These are phyloP conservation scores for Melaleuca quinquenervia DNA, from an alignment of 345 rosid genomes.

Conservation along the genomic window DNA sequence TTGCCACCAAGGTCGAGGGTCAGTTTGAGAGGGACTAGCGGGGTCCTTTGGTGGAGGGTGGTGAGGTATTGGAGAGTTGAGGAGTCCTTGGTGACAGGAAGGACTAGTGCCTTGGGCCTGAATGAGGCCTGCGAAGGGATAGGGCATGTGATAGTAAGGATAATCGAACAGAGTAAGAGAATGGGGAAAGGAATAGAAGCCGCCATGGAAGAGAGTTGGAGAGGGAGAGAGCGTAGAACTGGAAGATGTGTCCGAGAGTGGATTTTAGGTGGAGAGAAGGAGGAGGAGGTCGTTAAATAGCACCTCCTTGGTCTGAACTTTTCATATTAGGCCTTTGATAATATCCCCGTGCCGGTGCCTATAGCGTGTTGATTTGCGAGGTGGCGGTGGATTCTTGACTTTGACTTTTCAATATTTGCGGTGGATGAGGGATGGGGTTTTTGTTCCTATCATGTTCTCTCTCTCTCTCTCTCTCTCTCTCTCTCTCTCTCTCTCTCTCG, in stretches of 20 bases:
- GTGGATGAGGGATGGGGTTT: not conserved
- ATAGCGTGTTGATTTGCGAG: not conserved
- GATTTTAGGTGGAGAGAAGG: not conserved
- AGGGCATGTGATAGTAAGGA: not conserved
- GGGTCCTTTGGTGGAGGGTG: slow-evolving; percentile 24
- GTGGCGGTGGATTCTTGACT: no score
- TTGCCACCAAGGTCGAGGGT: slow-evolving; percentile 35
- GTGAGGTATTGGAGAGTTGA: slow-evolving; percentile 26
- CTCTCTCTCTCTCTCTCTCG: no score
- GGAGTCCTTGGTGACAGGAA: slow-evolving; percentile 26
- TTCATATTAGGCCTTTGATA: not conserved
- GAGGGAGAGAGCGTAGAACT: not conserved
- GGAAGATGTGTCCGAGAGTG: not conserved
- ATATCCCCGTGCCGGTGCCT: not conserved
- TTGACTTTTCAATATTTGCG: not conserved
- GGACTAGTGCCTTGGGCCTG: slow-evolving; percentile 25
- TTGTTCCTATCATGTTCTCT: not conserved
- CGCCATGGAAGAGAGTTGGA: not conserved
- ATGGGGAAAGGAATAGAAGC: not conserved
- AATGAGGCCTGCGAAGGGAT: slow-evolving; percentile 7
- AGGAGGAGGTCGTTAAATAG: not conserved
- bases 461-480: not conserved
- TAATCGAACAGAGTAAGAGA: not conserved
- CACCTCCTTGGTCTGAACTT: not conserved
- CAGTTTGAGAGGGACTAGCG: slow-evolving; percentile 15